Evolutionary conservation across 768 basidiomycete species (phyloP), one percentile per base, ranked within the genome.

Genomic region (Fibroporia radiculosa): DNA sequence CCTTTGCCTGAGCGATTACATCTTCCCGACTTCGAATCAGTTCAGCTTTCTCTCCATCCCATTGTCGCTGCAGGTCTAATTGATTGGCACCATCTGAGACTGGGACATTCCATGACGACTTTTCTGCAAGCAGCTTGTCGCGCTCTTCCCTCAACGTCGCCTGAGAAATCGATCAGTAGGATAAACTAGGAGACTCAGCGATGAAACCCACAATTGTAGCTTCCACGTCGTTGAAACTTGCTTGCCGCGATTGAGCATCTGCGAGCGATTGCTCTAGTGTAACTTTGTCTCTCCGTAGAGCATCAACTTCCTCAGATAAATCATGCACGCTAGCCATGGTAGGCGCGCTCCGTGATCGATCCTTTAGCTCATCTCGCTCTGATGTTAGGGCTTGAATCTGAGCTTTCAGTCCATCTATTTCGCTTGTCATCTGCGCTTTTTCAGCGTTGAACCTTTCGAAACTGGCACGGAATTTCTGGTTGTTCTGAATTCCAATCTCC

Each of bases 1-100:
- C 86, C 66, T 78, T 77, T n/a, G 73, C 62, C 42, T 77, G 75
- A 10, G 73, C 66, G 5, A 74, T 48, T 2, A 80, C 79, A n/a
- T 81, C 77, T 46, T 74, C 81, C 6, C 78, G 77, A 22, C 70
- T 68, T 51, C 77, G 76, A 27, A 70, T 44, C 1, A 89, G 65
- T 42, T 75, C 72, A 0, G 63, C 68, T 52, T 79, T 85, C 56
- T 86, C 82, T 1, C 66, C 55, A 45, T 84, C 81, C 74, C 77
- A 77, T 14, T 62, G 60, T 12, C 53, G 48, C 42, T 66, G 70
- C 24, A 57, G 56, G 27, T 62, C 59, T 3, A 67, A 31, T 3
- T 44, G 47, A 1, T 52, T 55, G 3, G 57, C 55, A 1, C 51
- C 52, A 16, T 56, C 45, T 3, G 50, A 48, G 1, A 64, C 24